Base-by-base conservation (phyloP, 2,329 filamentous ascomycete genomes). In the Coleophoma eucalyptorum region DNA sequence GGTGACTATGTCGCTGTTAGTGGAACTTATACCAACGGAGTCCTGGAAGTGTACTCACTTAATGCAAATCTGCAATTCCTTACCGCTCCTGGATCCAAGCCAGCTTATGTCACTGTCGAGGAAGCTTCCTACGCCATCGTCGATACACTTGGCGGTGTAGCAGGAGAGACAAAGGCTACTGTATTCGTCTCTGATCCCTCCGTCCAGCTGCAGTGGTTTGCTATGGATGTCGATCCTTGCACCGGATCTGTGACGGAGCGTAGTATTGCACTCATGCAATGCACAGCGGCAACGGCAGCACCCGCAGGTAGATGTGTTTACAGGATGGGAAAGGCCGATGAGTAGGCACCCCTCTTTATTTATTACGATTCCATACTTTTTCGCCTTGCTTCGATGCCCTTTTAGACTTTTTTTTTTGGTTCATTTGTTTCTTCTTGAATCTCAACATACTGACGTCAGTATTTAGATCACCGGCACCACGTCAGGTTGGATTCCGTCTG, bases 211-310 rank as follows among this genome's bases (percentile, higher is more conserved):
- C 62, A 62, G 13, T 65, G 72, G 51, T 65, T 55, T 34, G 69
- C 70, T 35, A 69, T 73, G 19, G 71, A 74, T 8, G 65, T 73
- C 7, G 67, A 73, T 38, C 66, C 68, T 18, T 74, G 72, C 57
- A 72, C 69, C 0, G 72, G 72, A n/a, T 63, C 63, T 13, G 63
- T 67, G 32, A 69, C 61, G 2, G 62, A 67, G 41, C 66, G 69
- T 4, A 50, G 61, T 12, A 62, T 73, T 42, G 66, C 65, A 2
- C 60, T 13, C 63, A 66, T 26, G 55, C 57, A 7, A 16, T 44
- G 26, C 26, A 26, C 26, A 26, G 26, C 50, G 21, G 54, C 38
- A 64, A 57, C 48, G 56, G 61, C 64, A 50, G 58, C 52, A 64
- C 69, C 48, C 69, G 67, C 60, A 71, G 72, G 55, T 70, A 66